Evolutionary conservation across 345 rosid species (phyloP), one percentile per base, ranked within the genome.

Genomic region (Rhizophora apiculata): DNA sequence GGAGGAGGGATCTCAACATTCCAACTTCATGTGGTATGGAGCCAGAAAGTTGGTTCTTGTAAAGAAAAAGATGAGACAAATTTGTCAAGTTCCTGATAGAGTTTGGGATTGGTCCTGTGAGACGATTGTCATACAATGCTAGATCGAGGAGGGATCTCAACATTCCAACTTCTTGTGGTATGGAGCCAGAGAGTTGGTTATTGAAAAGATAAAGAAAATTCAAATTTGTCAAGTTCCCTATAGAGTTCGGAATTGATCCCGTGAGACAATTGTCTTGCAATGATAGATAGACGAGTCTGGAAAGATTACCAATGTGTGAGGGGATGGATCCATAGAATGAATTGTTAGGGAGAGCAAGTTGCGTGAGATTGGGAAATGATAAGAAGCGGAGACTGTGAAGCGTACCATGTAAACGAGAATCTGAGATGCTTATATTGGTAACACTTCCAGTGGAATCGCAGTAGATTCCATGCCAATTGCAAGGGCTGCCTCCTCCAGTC

Each of bases 291-390:
- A 55, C 1, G 52, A 80, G 67, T 20, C 60, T 69, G 37, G 73
- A 51, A 13, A 80, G 81, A 20, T 70, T 67, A 7, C 62, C 27
- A 1, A 81, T 27, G 18, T 31, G 63, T 1, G 76, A 16, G 18
- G 81, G 77, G 53, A 81, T 64, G 71, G 37, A 11, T 10, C 79
- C 81, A 1, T 58, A 77, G 10, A 77, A 39, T 3, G 60, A 74
- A 57, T 73, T 71, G 26, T 67, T 55, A 4, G 0, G 3, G 19
- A 77, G 60, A 3, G 30, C 11, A 5, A 74, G 66, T 0, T 21
- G 0, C 6, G 9, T 20, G 51, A 80, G 36, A 43, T 64, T 39
- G 0, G 72, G 74, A 57, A 81, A 68, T 8, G 31, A 65, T 5
- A 60, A 32, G 65, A 81, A 34, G 36, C 59, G 5, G 20, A 76